Evolutionary conservation across 768 basidiomycete species (phyloP).

Genomic region (Lactarius vividus): DNA sequence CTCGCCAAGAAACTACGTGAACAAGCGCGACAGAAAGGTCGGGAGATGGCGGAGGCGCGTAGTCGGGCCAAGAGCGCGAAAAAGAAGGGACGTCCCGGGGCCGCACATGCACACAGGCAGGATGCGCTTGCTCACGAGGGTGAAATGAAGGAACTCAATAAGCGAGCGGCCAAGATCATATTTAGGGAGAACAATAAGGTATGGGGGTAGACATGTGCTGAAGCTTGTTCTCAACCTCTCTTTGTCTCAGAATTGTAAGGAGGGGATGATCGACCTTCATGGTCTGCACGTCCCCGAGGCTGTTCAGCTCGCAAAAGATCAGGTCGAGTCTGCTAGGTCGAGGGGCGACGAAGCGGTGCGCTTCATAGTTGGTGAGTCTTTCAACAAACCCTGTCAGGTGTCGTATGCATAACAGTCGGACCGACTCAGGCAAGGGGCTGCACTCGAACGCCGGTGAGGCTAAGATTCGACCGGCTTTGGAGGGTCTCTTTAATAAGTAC

Average conservation of each 20-base stretch:
- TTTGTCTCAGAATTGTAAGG: neutral
- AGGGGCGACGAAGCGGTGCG: neutral
- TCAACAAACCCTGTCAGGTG: neutral
- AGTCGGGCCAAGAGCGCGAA: constrained; percentile 7
- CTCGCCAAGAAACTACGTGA: constrained; percentile 3
- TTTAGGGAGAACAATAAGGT: constrained; percentile 22
- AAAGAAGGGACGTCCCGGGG: neutral
- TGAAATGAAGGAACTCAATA: neutral
- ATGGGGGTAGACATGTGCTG: neutral
- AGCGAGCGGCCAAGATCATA: constrained; percentile 7
- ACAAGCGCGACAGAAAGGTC: neutral
- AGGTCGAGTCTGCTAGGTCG: neutral
- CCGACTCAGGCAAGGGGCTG: constrained; percentile 6
- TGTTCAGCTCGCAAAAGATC: neutral
- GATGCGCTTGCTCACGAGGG: neutral
- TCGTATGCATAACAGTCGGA: neutral
- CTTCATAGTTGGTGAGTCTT: constrained; percentile 21
- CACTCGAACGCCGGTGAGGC: constrained; percentile 5
- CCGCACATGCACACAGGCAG: neutral
- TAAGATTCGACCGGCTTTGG: constrained; percentile 19
- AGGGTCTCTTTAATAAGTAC: constrained; percentile 6
- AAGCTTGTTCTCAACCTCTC: neutral
- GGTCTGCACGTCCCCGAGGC: constrained; percentile 12
- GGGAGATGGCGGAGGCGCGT: neutral
- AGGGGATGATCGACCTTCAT: constrained; percentile 18